phyloP scores from a whole-genome alignment of 2,329 filamentous ascomycete species.

The Epichloe hybrida region DNA sequence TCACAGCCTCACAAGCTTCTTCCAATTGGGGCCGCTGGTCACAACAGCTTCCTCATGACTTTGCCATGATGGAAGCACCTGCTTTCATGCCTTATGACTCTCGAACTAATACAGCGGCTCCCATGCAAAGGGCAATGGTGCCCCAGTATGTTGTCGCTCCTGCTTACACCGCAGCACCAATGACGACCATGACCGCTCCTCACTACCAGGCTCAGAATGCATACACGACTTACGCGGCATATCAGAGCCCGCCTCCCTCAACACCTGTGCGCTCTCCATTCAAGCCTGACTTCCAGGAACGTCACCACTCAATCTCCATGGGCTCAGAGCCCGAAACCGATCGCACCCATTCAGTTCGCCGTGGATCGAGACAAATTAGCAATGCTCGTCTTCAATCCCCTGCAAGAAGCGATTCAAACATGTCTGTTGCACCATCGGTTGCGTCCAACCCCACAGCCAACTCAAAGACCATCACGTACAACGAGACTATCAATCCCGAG shows the following conservation, averaged over 20 bases:
- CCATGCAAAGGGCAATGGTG: constrained; percentile 30
- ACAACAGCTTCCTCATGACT: constrained; percentile 34
- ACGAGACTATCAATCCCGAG: constrained; percentile 31
- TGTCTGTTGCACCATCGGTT: constrained; percentile 13
- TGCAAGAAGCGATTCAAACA: constrained; percentile 19
- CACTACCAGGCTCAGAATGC: constrained; percentile 29
- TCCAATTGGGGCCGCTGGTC: constrained; percentile 43
- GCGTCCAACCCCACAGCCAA: constrained; percentile 16
- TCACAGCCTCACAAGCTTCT: constrained; percentile 31
- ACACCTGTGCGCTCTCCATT: constrained; percentile 20
- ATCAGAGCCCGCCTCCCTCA: constrained; percentile 24
- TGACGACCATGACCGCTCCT: constrained; percentile 27
- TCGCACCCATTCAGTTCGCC: constrained; percentile 10
- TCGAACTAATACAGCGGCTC: constrained; percentile 22
- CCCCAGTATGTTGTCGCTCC: constrained; percentile 33
- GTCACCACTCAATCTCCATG: constrained; percentile 11
- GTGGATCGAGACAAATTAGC: constrained; percentile 16
- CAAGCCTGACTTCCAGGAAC: constrained; percentile 21
- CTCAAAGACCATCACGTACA: constrained; percentile 30
- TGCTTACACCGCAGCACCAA: constrained; percentile 29
- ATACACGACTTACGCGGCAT: constrained; percentile 29
- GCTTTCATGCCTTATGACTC: constrained; percentile 37
- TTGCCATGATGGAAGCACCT: constrained; percentile 34
- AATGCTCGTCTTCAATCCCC: constrained; percentile 22
- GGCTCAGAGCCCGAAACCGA: constrained; percentile 12